Evolutionary conservation across 805 yeast genomes (phyloP), one percentile per base, ranked within the genome.

Genomic region (Yamadazyma paraphyllophila): DNA sequence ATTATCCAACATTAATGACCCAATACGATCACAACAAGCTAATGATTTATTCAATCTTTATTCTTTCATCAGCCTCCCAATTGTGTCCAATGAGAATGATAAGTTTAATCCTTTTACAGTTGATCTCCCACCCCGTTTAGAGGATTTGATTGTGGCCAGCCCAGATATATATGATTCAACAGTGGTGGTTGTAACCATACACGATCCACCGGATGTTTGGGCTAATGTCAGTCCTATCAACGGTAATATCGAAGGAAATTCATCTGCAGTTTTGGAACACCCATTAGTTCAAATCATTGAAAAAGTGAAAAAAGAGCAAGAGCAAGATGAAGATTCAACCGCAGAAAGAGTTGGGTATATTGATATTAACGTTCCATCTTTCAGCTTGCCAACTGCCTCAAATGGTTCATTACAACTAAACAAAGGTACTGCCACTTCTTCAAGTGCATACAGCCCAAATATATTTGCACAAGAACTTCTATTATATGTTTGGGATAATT

Each of bases 151-250:
- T 10, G 59, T 88, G 39, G 83, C 91, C n/a, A 77, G 91, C 11
- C 83, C 88, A 9, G 76, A 80, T 45, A 76, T 91, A 20, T 80
- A 80, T 60, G 77, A 78, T 10, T 68, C 82, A 32, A 76, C 80
- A n/a, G 79, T 85, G 6, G 64, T 91, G 5, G 67, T 90, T 8
- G 69, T 92, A 7, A 62, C 88, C 6, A 80, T 91, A 14, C 98
- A 91, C 63, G 98, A 91, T 58, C 88, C 97, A 2, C 88, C 97
- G 6, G 91, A 89, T 48, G 76, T 94, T 6, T 90, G 96, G 96
- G 96, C 95, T 1, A 81, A 83, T 53, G 69, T 83, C 33, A 90
- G 89, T 60, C 88, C 96, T 0, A 64, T 82, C 4, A 80, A 86
- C 8, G 98, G 98, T 7, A 73, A 78, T 41, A 78, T 92, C 31